Evolutionary conservation across 352 stramenopile genomes (phyloP).

Genomic region (Paralagenidium karlingii): DNA sequence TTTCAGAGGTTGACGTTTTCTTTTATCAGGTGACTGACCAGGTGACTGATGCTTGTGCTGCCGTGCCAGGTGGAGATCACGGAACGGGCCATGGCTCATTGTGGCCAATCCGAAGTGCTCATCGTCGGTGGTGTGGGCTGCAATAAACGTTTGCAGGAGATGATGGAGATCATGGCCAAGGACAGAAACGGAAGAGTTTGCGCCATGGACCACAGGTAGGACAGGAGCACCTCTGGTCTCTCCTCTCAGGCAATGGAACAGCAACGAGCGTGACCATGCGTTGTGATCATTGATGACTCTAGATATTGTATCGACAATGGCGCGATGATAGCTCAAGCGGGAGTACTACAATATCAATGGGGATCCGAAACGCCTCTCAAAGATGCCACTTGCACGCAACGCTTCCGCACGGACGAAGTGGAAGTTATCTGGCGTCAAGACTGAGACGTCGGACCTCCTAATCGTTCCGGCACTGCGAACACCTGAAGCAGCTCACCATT

Average conservation of each 20-base stretch:
- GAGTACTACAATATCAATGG: constrained; percentile 95
- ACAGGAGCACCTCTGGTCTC: too few relatives aligned
- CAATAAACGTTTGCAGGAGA: constrained; percentile 87
- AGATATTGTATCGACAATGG: constrained; percentile 99
- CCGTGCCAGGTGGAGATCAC: constrained; percentile 93
- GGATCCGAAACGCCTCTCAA: constrained; percentile 81
- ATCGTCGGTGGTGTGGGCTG: constrained; percentile 99
- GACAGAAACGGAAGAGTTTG: constrained; percentile 92
- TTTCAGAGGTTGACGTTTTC: neutral
- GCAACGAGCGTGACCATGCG: too few relatives aligned
- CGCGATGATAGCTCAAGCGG: constrained; percentile 99
- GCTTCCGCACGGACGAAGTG: constrained; percentile 98
- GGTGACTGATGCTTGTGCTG: too few relatives aligned
- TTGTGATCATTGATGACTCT: constrained; percentile 1
- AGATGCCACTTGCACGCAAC: constrained; percentile 91
- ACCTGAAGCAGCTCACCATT: too few relatives aligned
- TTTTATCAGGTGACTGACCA: neutral
- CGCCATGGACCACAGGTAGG: constrained; percentile 95
- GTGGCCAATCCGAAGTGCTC: constrained; percentile 91
- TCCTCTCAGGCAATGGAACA: neutral
- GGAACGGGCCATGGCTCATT: constrained; percentile 99
- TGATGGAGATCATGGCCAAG: constrained; percentile 97
- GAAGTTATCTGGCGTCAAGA: constrained; percentile 92
- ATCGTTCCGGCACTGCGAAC: neutral
- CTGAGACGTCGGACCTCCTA: constrained; percentile 10